phyloP scores from a whole-genome alignment of 306 rosid species.

The Adenanthera pavonina region DNA sequence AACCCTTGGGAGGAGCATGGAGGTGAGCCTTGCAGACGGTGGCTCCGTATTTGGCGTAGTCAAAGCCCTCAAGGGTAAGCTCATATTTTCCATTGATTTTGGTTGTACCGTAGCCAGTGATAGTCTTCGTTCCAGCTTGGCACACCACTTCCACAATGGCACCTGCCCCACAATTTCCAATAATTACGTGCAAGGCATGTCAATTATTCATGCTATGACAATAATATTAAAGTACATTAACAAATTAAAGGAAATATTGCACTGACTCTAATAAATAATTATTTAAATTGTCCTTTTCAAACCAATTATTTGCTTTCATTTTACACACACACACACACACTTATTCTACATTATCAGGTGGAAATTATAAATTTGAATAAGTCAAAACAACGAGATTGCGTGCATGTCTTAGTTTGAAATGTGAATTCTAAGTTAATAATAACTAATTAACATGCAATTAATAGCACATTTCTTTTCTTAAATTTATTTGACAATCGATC shows the following conservation, averaged over 20 bases:
- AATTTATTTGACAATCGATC: not conserved
- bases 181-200: not conserved
- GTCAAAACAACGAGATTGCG: not conserved
- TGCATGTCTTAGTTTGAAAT: not conserved
- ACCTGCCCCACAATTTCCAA: conserved; percentile 45
- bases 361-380: not conserved
- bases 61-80: conserved; percentile 56
- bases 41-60: conserved; percentile 69
- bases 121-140: conserved; percentile 63
- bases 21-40: conserved; percentile 82
- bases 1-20: conserved; percentile 77
- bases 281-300: not conserved
- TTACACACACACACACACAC: not conserved
- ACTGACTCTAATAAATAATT: not conserved
- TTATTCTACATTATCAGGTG: not conserved
- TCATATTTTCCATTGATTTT: conserved; percentile 85
- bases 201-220: not conserved
- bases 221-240: not conserved
- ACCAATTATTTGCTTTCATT: conserved; percentile 7
- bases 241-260: not conserved
- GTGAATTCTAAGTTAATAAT: not conserved
- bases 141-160: conserved; percentile 85
- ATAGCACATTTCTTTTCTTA: not conserved
- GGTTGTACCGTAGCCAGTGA: conserved; percentile 75
- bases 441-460: not conserved